A percentile compares a stretch with the other conserved stretches of the same genome.
phyloP scores from a whole-genome alignment of 805 yeast species.

The Candida odintsovae region DNA sequence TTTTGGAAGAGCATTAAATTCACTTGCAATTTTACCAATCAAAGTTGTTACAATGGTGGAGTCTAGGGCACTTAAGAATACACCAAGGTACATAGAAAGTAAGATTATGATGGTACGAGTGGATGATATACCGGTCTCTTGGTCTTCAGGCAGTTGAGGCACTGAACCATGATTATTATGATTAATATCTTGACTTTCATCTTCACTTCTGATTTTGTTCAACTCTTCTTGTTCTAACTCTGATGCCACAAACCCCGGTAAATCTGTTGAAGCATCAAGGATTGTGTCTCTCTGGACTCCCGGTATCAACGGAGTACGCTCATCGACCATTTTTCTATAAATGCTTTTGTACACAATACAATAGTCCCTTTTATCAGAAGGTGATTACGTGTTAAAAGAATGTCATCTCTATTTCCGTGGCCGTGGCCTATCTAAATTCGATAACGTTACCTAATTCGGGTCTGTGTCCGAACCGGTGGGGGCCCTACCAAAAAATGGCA shows the following conservation, averaged over 20 bases:
- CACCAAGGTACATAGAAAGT: slow-evolving; percentile 38
- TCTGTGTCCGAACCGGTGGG: neutral
- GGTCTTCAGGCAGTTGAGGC: slow-evolving; percentile 2
- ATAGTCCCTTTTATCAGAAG: neutral
- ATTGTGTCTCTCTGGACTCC: slow-evolving; percentile 16
- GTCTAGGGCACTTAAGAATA: slow-evolving; percentile 61
- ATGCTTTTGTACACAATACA: no score
- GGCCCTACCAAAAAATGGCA: no score
- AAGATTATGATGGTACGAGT: slow-evolving; percentile 28
- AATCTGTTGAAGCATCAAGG: slow-evolving; percentile 27
- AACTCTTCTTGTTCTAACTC: slow-evolving; percentile 26
- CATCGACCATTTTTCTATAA: slow-evolving; percentile 8
- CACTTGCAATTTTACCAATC: slow-evolving; percentile 61
- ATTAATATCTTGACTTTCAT: neutral
- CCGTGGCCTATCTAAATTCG: neutral
- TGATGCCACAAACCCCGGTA: slow-evolving; percentile 30
- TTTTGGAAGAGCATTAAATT: slow-evolving; percentile 54
- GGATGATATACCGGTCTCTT: slow-evolving; percentile 5
- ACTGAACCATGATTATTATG: no score
- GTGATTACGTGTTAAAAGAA: neutral
- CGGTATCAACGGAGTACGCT: slow-evolving; percentile 14
- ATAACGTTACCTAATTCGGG: neutral
- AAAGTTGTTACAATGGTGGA: slow-evolving; percentile 64
- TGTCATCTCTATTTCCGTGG: neutral
- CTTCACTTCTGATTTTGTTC: neutral